Evolutionary conservation across 2,329 filamentous ascomycete genomes (phyloP), one percentile per base, ranked within the genome.

Genomic region (Beauveria scarabaeidicola): DNA sequence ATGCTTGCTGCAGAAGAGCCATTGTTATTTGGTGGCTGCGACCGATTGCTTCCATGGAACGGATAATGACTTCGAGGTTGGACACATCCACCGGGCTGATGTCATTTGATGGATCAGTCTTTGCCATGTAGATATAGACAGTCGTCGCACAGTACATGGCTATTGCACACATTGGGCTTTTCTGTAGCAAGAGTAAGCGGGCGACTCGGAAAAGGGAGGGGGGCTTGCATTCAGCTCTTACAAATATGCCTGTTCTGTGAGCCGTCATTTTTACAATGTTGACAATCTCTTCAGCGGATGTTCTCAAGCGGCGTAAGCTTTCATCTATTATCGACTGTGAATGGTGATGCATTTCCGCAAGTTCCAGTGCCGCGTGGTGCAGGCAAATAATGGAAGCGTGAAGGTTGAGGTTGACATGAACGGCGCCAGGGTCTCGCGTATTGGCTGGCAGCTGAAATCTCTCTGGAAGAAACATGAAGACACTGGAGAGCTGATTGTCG

Each of bases 371-470:
- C 1, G 90, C 89, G 71, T 95, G 90, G 68, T 97, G 92, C 5
- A 97, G 78, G 69, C 90, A 95, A 57, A 97, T 96, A 9, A 89
- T 83, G 1, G 90, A 88, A 0, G 91, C 91, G 68, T 97, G 92
- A 3, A 97, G 82, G 68, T 90, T 91, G 78, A 97, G 87, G 64
- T 96, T 96, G 54, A 87, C 79, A 69, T 96, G 92, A 0, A 96
- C 81, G 7, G 90, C 84, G 50, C 89, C 86, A 1, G 87, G 80
- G 65, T 96, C 83, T 43, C 81, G 78, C 55, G 90, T 74, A 13
- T 87, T 86, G 27, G 78, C 74, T 0, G 91, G 90, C 25, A 96
- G 74, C 40, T 90, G 83, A 47, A 96, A 80, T 61, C 84, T 78
- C 60, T 87, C 85, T 0, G 93, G 91, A 6, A 97, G 76, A 36